These are phyloP conservation scores for Carex sylvatica DNA, from an alignment of 202 grass and related monocot species.

Conservation along the genomic window DNA sequence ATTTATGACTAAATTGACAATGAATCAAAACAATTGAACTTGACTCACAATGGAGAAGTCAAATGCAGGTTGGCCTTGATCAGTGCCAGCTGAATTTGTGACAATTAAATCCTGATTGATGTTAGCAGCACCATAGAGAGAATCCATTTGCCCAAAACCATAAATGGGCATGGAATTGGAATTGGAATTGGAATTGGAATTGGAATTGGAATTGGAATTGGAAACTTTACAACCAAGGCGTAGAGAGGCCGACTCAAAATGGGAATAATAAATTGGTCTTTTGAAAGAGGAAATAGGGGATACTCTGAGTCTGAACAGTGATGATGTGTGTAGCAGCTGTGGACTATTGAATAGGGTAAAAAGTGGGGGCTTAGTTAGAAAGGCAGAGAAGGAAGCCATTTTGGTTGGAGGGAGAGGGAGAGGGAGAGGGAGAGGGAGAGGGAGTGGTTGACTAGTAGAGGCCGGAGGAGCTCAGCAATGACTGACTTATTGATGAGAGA, in stretches of 20 bases:
- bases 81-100: conserved; percentile 25
- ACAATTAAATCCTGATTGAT: conserved; percentile 13
- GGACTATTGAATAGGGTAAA: conserved; percentile 9
- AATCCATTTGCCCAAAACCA: conserved; percentile 19
- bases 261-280: conserved; percentile 2
- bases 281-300: neutral
- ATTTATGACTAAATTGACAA: neutral
- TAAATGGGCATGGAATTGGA: neutral
- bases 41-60: conserved; percentile 29
- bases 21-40: neutral
- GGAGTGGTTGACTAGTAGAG: neutral
- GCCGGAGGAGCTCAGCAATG: neutral
- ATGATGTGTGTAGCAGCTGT: neutral
- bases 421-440: neutral
- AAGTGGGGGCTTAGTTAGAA: neutral
- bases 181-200: neutral
- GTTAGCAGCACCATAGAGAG: neutral
- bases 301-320: neutral
- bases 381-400: conserved; percentile 19
- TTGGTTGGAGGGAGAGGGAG: conserved; percentile 10
- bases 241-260: neutral
- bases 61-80: conserved; percentile 28
- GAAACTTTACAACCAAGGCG: neutral
- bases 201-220: neutral
- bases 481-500: too few relatives aligned